Evolutionary conservation across 306 rosid genomes (phyloP).

Genomic region (Potentilla sterilis): DNA sequence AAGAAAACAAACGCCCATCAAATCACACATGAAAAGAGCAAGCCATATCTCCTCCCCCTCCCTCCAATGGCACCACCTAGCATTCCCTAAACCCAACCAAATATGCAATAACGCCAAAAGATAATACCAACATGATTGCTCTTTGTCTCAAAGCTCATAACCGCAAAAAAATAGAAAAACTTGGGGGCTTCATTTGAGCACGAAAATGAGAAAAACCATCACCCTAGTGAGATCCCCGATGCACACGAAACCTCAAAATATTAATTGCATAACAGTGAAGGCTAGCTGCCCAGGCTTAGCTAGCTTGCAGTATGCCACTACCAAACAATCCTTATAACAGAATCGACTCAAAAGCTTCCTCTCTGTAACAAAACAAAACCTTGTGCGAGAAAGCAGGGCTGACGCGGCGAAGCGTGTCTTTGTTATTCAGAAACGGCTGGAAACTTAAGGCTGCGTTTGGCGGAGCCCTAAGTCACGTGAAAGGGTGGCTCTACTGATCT

Average conservation of each 20-base stretch:
- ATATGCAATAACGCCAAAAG: conserved; percentile 19
- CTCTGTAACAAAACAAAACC: background rate
- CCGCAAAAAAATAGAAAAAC: conserved; percentile 8
- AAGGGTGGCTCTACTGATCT: background rate
- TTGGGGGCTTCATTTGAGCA: background rate
- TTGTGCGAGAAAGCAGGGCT: background rate
- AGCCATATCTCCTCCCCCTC: background rate
- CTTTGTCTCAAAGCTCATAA: conserved; percentile 11
- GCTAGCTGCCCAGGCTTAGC: background rate
- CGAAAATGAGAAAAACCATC: background rate
- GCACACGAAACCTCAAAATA: conserved; percentile 24
- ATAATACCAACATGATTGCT: conserved; percentile 2
- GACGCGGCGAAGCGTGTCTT: conserved; percentile 26
- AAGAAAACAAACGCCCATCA: conserved; percentile 14
- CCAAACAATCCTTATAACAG: conserved; percentile 16
- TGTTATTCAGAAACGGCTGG: conserved; percentile 5
- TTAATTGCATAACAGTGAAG: conserved; percentile 3
- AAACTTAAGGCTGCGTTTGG: background rate
- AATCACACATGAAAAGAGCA: conserved; percentile 1
- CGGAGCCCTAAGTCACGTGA: conserved; percentile 10
- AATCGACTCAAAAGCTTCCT: background rate
- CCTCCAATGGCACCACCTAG: conserved; percentile 19
- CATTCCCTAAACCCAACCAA: conserved; percentile 14
- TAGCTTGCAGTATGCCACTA: background rate
- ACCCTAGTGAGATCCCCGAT: background rate